Evolutionary conservation across 2,329 filamentous ascomycete genomes (phyloP).

Genomic region (Fusarium udum): DNA sequence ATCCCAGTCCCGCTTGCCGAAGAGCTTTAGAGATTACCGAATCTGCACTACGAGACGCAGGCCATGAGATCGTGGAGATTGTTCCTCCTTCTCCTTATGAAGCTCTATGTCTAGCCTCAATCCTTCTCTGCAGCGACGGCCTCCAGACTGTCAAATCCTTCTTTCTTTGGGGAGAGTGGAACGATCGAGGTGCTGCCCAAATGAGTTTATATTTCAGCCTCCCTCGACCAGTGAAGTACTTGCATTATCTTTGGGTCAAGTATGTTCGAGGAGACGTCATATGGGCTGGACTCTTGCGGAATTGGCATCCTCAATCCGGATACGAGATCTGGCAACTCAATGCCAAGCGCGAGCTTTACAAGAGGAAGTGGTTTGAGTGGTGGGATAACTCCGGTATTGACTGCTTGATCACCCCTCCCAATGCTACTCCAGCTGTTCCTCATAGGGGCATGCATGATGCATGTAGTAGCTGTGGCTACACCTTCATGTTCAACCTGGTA

Average conservation of each 20-base stretch:
- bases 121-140: slow-evolving; percentile 86
- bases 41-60: slow-evolving; percentile 72
- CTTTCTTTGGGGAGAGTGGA: slow-evolving; percentile 80
- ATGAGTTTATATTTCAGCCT: slow-evolving; percentile 79
- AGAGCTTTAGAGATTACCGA: slow-evolving; percentile 79
- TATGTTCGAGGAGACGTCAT: slow-evolving; percentile 79
- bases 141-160: slow-evolving; percentile 81
- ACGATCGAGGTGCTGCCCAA: slow-evolving; percentile 79
- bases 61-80: slow-evolving; percentile 76
- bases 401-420: slow-evolving; percentile 83
- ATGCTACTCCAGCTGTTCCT: slow-evolving; percentile 88
- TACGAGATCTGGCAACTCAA: slow-evolving; percentile 87
- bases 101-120: slow-evolving; percentile 78
- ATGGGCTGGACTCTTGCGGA: slow-evolving; percentile 80
- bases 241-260: slow-evolving; percentile 91
- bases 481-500: slow-evolving; percentile 90
- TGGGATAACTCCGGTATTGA: slow-evolving; percentile 80
- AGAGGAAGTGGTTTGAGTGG: slow-evolving; percentile 83
- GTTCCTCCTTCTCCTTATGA: slow-evolving; percentile 77
- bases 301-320: slow-evolving; percentile 78
- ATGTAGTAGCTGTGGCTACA: slow-evolving; percentile 89
- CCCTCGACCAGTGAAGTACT: slow-evolving; percentile 77
- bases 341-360: slow-evolving; percentile 78
- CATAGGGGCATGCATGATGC: slow-evolving; percentile 88
- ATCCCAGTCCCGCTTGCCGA: slow-evolving; percentile 84